phyloP scores from a whole-genome alignment of 148 eudicot genomes.

The Cornus kousa region DNA sequence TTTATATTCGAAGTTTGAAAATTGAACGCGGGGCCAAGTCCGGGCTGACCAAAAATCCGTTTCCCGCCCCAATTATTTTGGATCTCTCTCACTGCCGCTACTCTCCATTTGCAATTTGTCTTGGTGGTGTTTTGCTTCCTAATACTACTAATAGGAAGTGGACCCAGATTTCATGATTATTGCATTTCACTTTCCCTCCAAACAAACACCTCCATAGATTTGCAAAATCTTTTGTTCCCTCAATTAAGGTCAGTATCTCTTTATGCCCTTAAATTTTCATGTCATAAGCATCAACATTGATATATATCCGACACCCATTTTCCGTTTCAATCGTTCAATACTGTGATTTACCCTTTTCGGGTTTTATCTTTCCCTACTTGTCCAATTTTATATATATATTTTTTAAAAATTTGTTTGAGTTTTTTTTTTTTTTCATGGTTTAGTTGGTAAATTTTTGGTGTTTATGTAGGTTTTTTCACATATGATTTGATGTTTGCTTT shows the following conservation, averaged over 20 bases:
- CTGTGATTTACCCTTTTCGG: background rate
- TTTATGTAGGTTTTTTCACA: background rate
- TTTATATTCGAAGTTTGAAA: no score
- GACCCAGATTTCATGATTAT: no score
- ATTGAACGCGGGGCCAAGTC: no score
- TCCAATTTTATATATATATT: no score
- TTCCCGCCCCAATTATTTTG: conserved; percentile 2
- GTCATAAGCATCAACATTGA: background rate
- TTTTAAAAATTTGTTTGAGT: no score
- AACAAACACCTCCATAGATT: background rate
- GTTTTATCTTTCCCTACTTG: background rate
- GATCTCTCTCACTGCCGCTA: no score
- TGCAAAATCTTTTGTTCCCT: background rate
- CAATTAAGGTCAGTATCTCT: background rate
- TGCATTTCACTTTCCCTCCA: background rate
- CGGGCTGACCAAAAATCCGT: background rate
- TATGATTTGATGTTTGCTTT: background rate
- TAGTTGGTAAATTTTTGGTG: background rate
- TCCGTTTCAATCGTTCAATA: no score
- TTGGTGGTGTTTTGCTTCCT: no score
- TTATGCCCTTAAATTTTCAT: background rate
- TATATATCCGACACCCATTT: background rate
- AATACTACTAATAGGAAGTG: no score
- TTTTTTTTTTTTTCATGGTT: background rate
- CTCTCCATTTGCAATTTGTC: no score